Base-by-base conservation (phyloP, 1,139 yeast genomes). In the Blastobotrys ciferrii region DNA sequence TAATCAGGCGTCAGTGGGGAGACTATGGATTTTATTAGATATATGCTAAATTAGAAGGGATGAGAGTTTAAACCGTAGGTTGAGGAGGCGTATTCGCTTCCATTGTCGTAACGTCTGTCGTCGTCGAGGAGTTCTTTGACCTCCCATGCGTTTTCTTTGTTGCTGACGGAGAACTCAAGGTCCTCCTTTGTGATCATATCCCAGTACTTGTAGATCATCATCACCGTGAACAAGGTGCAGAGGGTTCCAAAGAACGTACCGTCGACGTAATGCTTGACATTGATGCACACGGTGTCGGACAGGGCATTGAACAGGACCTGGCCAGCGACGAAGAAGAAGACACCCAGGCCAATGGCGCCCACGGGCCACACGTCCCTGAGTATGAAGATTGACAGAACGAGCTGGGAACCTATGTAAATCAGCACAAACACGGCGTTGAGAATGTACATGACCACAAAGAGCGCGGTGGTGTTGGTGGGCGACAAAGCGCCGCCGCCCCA, bases 151-250 rank as follows among this genome's bases (percentile, higher is more conserved):
- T 72, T 73, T 32, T 70, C 69, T 47, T 73, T 68, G 55, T 76
- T 77, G 41, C 81, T 78, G 46, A 88, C 95, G 45, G 92, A 81
- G 66, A 92, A 92, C 69, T 92, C 98, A 61, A 91, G 80, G 66
- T 92, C 98, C 62, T 92, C 98, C 52, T 83, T 81, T n/a, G 98
- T 92, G 48, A 92, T 84, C 80, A 88, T 87, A 44, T 91, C 97
- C 97, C 98, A 92, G 59, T 82, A 87, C 69, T 92, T 91, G 73
- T 89, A 91, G 49, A 91, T 74, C 98, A 92, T 91, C 96, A 92
- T 89, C 49, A 85, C 72, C 5, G 95, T 77, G 61, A 88, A 86
- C 45, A 88, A 66, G 64, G 87, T 87, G 62, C 95, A 81, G 41
- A 87, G 61, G 31, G 94, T 77, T 19, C 91, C 95, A 62, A 91